A percentile compares a stretch with the other conserved stretches of the same genome.
Evolutionary conservation across 306 rosid species (phyloP).

Genomic region (Gillenia trifoliata): DNA sequence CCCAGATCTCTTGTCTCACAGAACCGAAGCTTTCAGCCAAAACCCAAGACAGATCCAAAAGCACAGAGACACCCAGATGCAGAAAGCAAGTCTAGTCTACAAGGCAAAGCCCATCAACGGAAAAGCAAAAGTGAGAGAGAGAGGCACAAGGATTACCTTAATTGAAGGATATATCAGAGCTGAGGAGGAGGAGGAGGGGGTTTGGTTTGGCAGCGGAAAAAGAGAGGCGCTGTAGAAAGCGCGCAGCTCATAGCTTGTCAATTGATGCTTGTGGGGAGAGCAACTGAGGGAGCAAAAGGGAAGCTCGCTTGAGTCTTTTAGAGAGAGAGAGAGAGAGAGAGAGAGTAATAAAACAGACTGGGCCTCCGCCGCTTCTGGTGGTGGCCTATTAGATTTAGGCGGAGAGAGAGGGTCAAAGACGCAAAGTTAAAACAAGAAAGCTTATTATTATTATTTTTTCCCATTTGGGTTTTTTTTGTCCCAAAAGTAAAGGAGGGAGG

Average conservation of each 20-base stretch:
- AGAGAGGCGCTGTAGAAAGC: conserved; percentile 31
- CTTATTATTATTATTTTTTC: too few relatives aligned
- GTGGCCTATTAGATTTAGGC: too few relatives aligned
- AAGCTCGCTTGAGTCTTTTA: not conserved
- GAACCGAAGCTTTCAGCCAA: conserved; percentile 24
- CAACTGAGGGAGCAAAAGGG: conserved; percentile 7
- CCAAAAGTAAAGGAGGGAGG: too few relatives aligned
- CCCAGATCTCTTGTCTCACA: conserved; percentile 45
- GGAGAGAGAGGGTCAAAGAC: too few relatives aligned
- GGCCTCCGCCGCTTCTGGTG: not conserved
- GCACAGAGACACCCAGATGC: conserved; percentile 45
- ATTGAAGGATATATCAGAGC: conserved; percentile 41
- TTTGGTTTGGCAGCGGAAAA: conserved; percentile 44
- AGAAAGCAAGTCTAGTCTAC: conserved; percentile 24
- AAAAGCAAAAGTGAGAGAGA: conserved; percentile 40
- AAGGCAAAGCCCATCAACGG: conserved; percentile 23
- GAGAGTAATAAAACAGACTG: conserved; percentile 7
- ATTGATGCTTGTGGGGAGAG: conserved; percentile 7
- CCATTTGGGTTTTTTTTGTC: too few relatives aligned
- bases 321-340: conserved; percentile 22
- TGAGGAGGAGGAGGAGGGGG: conserved; percentile 18
- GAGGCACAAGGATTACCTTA: conserved; percentile 45
- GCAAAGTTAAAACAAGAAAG: too few relatives aligned
- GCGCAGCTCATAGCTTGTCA: conserved; percentile 18
- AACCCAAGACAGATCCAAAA: conserved; percentile 58